These are phyloP conservation scores for Aspergillus kassunensis DNA, from an alignment of 495 filamentous ascomycete genomes.

Conservation along the genomic window DNA sequence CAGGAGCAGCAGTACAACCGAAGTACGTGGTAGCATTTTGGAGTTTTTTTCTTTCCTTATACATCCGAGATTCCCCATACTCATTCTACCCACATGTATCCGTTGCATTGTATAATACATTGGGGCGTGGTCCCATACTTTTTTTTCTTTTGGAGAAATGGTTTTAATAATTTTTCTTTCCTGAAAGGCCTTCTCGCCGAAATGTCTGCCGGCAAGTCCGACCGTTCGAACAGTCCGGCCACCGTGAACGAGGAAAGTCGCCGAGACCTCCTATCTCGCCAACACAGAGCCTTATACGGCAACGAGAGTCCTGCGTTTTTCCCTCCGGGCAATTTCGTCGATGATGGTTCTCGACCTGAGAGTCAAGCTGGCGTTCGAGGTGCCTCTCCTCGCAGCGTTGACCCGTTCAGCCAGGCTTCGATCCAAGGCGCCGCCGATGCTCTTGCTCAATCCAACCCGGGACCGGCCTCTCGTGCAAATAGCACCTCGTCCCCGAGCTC, in stretches of 20 bases:
- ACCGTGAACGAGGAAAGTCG: constrained; percentile 93
- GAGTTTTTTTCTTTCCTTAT: constrained; percentile 22
- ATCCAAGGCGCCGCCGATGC: constrained; percentile 34
- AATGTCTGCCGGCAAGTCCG: constrained; percentile 76
- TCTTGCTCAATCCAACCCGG: constrained; percentile 30
- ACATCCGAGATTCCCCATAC: constrained; percentile 33
- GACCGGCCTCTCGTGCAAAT: constrained; percentile 65
- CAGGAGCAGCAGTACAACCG: constrained; percentile 99
- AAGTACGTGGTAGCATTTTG: constrained; percentile 67
- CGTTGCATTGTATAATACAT: constrained; percentile 50
- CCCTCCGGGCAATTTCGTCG: constrained; percentile 55
- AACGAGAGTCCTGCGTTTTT: constrained; percentile 61
- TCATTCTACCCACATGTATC: constrained; percentile 37
- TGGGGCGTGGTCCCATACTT: constrained; percentile 26
- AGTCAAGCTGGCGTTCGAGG: constrained; percentile 54
- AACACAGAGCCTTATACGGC: constrained; percentile 88
- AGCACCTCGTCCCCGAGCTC: constrained; percentile 75
- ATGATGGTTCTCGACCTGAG: constrained; percentile 60
- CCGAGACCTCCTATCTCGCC: constrained; percentile 91
- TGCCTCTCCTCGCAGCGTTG: constrained; percentile 59
- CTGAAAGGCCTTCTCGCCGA: constrained; percentile 75
- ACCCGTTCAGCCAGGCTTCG: constrained; percentile 54
- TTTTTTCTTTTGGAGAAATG: constrained; percentile 34
- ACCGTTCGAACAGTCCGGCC: constrained; percentile 87
- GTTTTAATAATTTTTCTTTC: constrained; percentile 44